Evolutionary conservation across 805 yeast genomes (phyloP).

Genomic region (Candida lessepsii): DNA sequence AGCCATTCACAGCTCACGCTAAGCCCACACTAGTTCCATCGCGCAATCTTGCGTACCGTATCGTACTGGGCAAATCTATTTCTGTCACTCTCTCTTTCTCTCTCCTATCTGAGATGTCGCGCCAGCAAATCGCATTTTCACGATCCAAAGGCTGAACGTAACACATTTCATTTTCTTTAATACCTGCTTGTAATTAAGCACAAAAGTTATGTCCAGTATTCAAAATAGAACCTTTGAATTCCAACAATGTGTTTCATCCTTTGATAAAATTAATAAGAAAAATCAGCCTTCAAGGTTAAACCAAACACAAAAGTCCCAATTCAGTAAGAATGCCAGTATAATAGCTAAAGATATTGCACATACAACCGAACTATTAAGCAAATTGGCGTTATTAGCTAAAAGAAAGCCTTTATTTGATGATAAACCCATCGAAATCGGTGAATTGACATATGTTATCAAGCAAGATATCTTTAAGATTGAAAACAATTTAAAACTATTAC

Average conservation of each 20-base stretch:
- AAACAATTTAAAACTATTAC: slow-evolving; percentile 61
- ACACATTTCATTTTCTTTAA: not conserved
- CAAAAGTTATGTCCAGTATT: slow-evolving; percentile 21
- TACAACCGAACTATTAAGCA: slow-evolving; percentile 76
- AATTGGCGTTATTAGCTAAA: slow-evolving; percentile 82
- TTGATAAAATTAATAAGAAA: slow-evolving; percentile 58
- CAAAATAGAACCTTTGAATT: slow-evolving; percentile 92
- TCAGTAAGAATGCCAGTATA: slow-evolving; percentile 64
- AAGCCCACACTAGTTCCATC: no score
- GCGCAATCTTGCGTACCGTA: no score
- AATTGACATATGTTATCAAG: slow-evolving; percentile 80
- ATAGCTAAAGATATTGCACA: slow-evolving; percentile 88
- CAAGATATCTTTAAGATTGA: slow-evolving; percentile 86
- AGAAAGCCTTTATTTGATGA: slow-evolving; percentile 91
- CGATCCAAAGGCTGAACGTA: slow-evolving; percentile 3
- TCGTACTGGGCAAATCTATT: no score
- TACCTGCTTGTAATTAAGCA: no score
- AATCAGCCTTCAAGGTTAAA: slow-evolving; percentile 22
- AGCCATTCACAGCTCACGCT: no score
- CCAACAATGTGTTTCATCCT: slow-evolving; percentile 82
- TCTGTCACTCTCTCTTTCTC: no score
- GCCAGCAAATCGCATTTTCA: slow-evolving; percentile 5
- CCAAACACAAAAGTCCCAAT: slow-evolving; percentile 29
- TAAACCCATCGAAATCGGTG: slow-evolving; percentile 89
- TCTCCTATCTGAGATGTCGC: slow-evolving; percentile 11